Evolutionary conservation across 1,284 basidiomycete species (phyloP), one percentile per base, ranked within the genome.

Genomic region (Flammula alnicola): DNA sequence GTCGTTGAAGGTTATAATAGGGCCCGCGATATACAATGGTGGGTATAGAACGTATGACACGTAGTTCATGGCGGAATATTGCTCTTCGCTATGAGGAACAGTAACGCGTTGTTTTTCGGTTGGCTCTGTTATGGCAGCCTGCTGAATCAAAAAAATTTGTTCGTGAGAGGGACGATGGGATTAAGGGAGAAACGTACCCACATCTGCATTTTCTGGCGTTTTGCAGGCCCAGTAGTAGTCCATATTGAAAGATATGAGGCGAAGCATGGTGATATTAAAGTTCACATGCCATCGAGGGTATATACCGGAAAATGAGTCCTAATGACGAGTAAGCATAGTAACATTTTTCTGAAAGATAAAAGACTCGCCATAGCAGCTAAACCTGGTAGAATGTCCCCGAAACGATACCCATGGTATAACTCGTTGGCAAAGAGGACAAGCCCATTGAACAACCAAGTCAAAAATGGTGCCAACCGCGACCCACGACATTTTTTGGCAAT

Each of bases 181-280:
- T 29, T 2, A 14, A 11, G 38, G 31, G 16, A 27, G 26, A 43
- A 22, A 38, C 12, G 17, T 47, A 65, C 78, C 55, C 57, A 85
- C 83, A 65, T 81, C 75, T 32, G 64, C 41, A 14, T 68, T 53
- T 5, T 68, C 67, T 5, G 60, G 57, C 3, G 63, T 59, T 11
- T 68, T 74, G 55, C 72, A 81, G 7, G 88, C 84, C 95, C 95
- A 98, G 62, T 93, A 84, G 60, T 88, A 88, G 66, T 99, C 96
- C 80, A 98, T 83, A 49, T 85, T 88, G 73, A 94, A 99, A 0
- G 94, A 97, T 8, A 99, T 79, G 26, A 98, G 80, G 11, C 97
- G 83, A 26, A 99, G 79, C 91, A 97, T 97, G 2, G 94, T 95
- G 60, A 99, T 95, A 68, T 99, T 99, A 78, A 96, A 98, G 60